Conservation (phyloP, 2,329 filamentous ascomycete species). For the Stachybotrys chlorohalonatus region DNA sequence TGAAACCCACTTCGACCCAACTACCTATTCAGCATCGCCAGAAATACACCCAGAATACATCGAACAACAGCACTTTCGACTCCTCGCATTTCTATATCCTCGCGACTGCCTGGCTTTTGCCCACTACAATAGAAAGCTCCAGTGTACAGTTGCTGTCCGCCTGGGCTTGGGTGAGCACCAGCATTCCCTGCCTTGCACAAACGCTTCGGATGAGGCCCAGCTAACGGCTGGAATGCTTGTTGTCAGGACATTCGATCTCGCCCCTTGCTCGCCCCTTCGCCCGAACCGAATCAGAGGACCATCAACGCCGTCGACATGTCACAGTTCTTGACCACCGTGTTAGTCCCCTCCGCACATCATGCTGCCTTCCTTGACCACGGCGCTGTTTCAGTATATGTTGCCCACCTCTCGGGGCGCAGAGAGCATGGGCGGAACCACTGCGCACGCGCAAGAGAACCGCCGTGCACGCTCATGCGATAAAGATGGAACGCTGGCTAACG, state of each 20-base stretch:
- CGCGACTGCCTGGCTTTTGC: neutral
- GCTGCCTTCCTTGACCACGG: slow-evolving; percentile 5
- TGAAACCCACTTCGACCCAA: neutral
- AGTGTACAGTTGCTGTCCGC: neutral
- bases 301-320: slow-evolving; percentile 20
- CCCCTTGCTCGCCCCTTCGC: neutral
- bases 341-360: slow-evolving; percentile 14
- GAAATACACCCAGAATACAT: neutral
- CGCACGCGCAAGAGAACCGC: slow-evolving; percentile 16
- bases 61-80: neutral
- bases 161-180: neutral
- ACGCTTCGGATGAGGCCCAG: slow-evolving; percentile 15
- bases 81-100: neutral
- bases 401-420: slow-evolving; percentile 21
- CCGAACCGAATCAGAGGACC: neutral
- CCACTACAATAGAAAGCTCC: neutral
- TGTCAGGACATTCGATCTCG: slow-evolving; percentile 4
- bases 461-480: slow-evolving; percentile 2
- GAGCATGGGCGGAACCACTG: slow-evolving; percentile 13
- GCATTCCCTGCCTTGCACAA: neutral
- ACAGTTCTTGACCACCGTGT: slow-evolving; percentile 34
- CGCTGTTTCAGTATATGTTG: slow-evolving; percentile 22
- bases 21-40: slow-evolving; percentile 1
- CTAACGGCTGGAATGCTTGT: slow-evolving; percentile 30
- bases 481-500: slow-evolving; percentile 19